phyloP scores from a whole-genome alignment of 176 grass and related monocot species.

The Elaeis guineensis region DNA sequence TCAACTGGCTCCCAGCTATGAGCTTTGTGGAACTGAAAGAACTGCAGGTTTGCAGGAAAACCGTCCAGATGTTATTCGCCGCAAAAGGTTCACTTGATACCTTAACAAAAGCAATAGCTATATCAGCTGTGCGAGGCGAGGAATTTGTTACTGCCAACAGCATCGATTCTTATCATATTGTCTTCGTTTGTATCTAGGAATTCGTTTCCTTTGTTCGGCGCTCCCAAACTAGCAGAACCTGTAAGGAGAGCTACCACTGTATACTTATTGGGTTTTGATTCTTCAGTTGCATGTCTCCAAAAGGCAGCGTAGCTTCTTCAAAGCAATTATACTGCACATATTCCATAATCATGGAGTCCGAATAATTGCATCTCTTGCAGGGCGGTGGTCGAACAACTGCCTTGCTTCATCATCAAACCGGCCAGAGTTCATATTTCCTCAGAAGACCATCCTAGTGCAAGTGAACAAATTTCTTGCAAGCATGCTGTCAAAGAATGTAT shows the following conservation, averaged over 20 bases:
- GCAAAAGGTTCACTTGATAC: no score
- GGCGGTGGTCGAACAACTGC: slow-evolving; percentile 32
- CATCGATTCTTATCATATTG: slow-evolving; percentile 36
- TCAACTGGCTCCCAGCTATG: no score
- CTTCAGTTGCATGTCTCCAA: slow-evolving; percentile 50
- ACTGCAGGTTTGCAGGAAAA: no score
- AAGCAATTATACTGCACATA: slow-evolving; percentile 35
- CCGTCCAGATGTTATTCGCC: no score
- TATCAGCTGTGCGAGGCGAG: no score
- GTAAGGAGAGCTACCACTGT: slow-evolving; percentile 48
- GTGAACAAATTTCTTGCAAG: slow-evolving; percentile 42
- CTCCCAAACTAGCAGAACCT: slow-evolving; percentile 41
- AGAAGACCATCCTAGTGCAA: slow-evolving; percentile 44
- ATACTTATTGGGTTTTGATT: slow-evolving; percentile 43
- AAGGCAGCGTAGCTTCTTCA: slow-evolving; percentile 43
- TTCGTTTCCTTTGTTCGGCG: slow-evolving; percentile 40
- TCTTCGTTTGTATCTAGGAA: slow-evolving; percentile 25
- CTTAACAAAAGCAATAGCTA: no score
- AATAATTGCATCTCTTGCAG: slow-evolving; percentile 47
- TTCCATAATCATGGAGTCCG: slow-evolving; percentile 61
- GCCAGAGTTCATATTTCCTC: slow-evolving; percentile 25
- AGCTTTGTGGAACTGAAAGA: no score
- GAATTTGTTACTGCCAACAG: neutral
- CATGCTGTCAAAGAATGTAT: slow-evolving; percentile 37
- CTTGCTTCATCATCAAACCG: slow-evolving; percentile 47